Evolutionary conservation across 2,329 filamentous ascomycete genomes (phyloP).

Genomic region (Grosmannia clavigera): DNA sequence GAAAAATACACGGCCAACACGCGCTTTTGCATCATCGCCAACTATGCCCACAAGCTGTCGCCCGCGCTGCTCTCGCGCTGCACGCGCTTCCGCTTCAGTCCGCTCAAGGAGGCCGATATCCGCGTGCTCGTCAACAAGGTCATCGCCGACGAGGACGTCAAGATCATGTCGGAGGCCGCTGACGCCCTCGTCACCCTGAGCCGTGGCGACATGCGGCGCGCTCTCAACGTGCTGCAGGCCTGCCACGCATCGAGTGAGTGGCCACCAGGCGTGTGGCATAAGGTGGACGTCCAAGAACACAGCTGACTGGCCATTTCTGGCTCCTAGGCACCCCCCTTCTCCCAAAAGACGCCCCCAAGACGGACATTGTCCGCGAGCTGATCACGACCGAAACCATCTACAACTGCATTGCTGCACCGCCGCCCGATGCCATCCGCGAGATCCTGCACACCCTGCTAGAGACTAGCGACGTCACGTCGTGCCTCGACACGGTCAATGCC

Average conservation of each 20-base stretch:
- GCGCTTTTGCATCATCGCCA: conserved; percentile 95
- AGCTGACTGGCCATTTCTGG: not conserved
- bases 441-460: conserved; percentile 75
- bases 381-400: conserved; percentile 92
- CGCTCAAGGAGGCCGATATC: conserved; percentile 81
- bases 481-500: conserved; percentile 75
- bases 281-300: not conserved
- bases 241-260: conserved; percentile 75
- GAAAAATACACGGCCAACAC: conserved; percentile 98
- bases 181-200: conserved; percentile 77
- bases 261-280: no score
- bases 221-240: conserved; percentile 89
- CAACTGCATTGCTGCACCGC: conserved; percentile 91
- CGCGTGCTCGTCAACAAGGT: conserved; percentile 77
- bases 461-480: conserved; percentile 80
- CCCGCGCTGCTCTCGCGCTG: conserved; percentile 86
- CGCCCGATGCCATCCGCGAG: conserved; percentile 73
- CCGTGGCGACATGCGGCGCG: conserved; percentile 91
- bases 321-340: conserved; percentile 45
- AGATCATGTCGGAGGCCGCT: conserved; percentile 68
- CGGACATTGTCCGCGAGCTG: conserved; percentile 45
- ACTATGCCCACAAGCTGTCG: conserved; percentile 96
- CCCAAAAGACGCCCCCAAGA: conserved; percentile 43
- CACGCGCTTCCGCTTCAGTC: conserved; percentile 90
- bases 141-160: conserved; percentile 73